phyloP scores from a whole-genome alignment of 2,329 filamentous ascomycete species.

The Hypoxylon sp. region DNA sequence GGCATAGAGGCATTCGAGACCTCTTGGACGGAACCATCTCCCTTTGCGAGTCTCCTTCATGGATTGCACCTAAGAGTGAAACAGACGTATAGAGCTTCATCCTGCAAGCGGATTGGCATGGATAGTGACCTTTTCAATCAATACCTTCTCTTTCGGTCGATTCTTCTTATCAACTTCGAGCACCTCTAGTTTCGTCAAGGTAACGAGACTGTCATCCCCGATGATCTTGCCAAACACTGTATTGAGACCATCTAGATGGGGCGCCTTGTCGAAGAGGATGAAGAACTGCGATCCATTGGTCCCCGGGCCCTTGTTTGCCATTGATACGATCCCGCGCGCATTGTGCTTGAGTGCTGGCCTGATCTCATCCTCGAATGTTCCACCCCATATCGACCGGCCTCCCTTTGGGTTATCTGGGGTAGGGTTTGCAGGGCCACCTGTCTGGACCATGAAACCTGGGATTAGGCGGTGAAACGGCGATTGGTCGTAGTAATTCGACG shows the following conservation, averaged over 20 bases:
- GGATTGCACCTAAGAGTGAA: neutral
- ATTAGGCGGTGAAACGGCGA: constrained; percentile 86
- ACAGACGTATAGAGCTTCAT: constrained; percentile 53
- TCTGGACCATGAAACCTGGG: constrained; percentile 84
- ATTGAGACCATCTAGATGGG: constrained; percentile 86
- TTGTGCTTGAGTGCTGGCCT: constrained; percentile 77
- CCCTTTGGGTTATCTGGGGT: constrained; percentile 73
- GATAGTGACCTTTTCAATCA: constrained; percentile 77
- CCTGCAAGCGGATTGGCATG: constrained; percentile 84
- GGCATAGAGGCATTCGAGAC: neutral
- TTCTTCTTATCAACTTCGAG: constrained; percentile 83
- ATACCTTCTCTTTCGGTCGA: constrained; percentile 74
- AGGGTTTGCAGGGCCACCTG: constrained; percentile 72
- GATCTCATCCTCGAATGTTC: constrained; percentile 84
- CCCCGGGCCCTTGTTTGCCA: constrained; percentile 82
- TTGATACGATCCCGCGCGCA: constrained; percentile 77
- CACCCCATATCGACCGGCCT: constrained; percentile 80
- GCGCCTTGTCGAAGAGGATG: constrained; percentile 80
- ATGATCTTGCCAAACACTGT: constrained; percentile 84
- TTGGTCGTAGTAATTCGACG: constrained; percentile 79
- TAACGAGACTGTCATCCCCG: constrained; percentile 73
- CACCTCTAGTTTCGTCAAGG: constrained; percentile 78
- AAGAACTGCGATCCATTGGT: constrained; percentile 88
- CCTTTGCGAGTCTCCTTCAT: neutral
- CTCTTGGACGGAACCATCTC: neutral